A percentile compares a stretch with the other conserved stretches of the same genome.
Evolutionary conservation across 179 eudicot species (phyloP).

Genomic region (Heliamphora ciliata): DNA sequence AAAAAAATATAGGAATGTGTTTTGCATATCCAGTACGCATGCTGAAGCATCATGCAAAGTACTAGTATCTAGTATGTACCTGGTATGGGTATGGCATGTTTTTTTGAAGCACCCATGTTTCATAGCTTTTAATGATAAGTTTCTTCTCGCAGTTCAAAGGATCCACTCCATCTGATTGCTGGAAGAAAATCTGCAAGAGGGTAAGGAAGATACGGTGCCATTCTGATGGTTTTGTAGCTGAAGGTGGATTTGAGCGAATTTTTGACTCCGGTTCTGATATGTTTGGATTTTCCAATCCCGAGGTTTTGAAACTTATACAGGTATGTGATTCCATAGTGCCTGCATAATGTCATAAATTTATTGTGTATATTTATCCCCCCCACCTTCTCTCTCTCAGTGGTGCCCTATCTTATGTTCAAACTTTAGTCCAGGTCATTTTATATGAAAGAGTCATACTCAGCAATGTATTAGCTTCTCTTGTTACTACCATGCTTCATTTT

Average conservation of each 20-base stretch:
- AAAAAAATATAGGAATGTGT: no score
- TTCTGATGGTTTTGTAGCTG: conserved; percentile 22
- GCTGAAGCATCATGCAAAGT: no score
- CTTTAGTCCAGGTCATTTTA: background rate
- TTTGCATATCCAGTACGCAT: no score
- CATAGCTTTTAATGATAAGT: background rate
- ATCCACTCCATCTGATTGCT: conserved; percentile 47
- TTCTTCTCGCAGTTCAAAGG: conserved; percentile 42
- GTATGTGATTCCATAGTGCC: conserved; percentile 20
- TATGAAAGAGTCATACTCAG: background rate
- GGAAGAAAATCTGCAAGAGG: conserved; percentile 44
- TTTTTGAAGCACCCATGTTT: no score
- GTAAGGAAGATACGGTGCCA: conserved; percentile 29
- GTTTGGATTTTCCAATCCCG: conserved; percentile 56
- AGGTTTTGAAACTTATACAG: conserved; percentile 46
- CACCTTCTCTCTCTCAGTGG: background rate
- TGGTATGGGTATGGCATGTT: no score
- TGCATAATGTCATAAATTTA: background rate
- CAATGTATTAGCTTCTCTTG: background rate
- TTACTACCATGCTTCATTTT: background rate
- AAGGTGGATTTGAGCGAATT: conserved; percentile 22
- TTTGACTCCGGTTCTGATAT: conserved; percentile 44
- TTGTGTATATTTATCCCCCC: background rate
- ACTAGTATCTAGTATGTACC: no score
- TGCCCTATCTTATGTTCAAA: background rate